These are phyloP conservation scores for Gamsiella multidivaricata DNA, from an alignment of 192 early-diverging fungal species.

Conservation along the genomic window DNA sequence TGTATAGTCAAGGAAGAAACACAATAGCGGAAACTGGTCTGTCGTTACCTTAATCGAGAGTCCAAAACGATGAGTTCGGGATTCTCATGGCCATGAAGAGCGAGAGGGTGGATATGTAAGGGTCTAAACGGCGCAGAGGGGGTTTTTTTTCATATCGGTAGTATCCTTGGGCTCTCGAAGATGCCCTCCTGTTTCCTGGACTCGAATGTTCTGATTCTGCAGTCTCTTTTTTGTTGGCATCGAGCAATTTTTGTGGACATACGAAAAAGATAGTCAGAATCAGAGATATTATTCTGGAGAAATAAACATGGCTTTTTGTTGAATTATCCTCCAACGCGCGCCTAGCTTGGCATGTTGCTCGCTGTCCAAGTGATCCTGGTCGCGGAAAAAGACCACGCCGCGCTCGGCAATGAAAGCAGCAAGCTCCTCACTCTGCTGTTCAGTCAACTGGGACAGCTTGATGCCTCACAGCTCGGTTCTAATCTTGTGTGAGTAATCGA, in stretches of 20 bases:
- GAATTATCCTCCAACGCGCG: not conserved
- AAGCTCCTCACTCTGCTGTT: constrained; percentile 70
- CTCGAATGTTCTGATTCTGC: too few relatives aligned
- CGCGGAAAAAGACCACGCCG: constrained; percentile 76
- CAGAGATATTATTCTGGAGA: too few relatives aligned
- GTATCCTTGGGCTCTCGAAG: too few relatives aligned
- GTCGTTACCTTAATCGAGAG: constrained; percentile 32
- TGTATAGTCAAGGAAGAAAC: too few relatives aligned
- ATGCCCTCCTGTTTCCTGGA: too few relatives aligned
- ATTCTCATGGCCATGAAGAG: constrained; percentile 24
- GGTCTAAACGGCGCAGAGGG: too few relatives aligned
- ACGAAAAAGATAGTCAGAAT: too few relatives aligned
- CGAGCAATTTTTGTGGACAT: too few relatives aligned
- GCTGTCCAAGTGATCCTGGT: constrained; percentile 67
- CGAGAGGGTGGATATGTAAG: constrained; percentile 45
- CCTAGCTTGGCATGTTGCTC: constrained; percentile 68
- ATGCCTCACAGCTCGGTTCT: constrained; percentile 75
- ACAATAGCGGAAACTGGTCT: too few relatives aligned
- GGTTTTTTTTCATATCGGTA: too few relatives aligned
- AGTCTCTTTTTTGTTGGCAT: too few relatives aligned
- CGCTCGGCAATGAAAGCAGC: constrained; percentile 72
- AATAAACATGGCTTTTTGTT: too few relatives aligned
- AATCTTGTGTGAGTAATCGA: constrained; percentile 68
- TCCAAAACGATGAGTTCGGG: constrained; percentile 49
- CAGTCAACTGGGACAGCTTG: constrained; percentile 65